These are phyloP conservation scores for Stemphylium lycopersici DNA, from an alignment of 2,329 filamentous ascomycete genomes.

Conservation along the genomic window DNA sequence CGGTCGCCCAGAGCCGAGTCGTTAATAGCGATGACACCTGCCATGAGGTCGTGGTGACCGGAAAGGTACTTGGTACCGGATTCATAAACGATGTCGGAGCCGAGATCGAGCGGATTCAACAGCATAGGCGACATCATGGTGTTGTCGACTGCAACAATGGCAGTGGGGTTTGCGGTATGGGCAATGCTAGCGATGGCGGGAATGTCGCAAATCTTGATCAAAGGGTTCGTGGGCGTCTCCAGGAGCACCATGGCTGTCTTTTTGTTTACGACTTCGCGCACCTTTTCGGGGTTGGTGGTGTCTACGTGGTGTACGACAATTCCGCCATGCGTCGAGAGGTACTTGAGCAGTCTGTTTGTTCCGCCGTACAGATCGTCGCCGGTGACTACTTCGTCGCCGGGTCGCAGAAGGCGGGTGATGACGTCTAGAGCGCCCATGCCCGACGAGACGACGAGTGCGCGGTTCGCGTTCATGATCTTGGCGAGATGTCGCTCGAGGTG, in stretches of 20 bases:
- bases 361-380: constrained; percentile 97
- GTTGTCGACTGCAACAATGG: constrained; percentile 93
- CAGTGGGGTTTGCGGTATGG: constrained; percentile 77
- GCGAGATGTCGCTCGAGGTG: constrained; percentile 96
- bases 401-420: constrained; percentile 86
- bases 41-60: constrained; percentile 98
- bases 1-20: constrained; percentile 80
- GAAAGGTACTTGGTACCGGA: constrained; percentile 98
- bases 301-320: constrained; percentile 97
- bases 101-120: constrained; percentile 89
- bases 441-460: constrained; percentile 90
- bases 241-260: constrained; percentile 96
- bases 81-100: constrained; percentile 96
- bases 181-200: constrained; percentile 75
- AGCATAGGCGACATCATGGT: constrained; percentile 98
- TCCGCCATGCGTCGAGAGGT: constrained; percentile 84
- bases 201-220: constrained; percentile 98
- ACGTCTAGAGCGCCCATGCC: constrained; percentile 98
- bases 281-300: constrained; percentile 77
- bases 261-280: constrained; percentile 69
- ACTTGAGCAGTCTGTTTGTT: constrained; percentile 91
- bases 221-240: constrained; percentile 94
- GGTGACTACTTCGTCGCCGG: constrained; percentile 95
- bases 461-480: constrained; percentile 97
- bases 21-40: constrained; percentile 92